phyloP scores from a whole-genome alignment of 2,329 filamentous ascomycete genomes.

The Beauveria scarabaeidicola region DNA sequence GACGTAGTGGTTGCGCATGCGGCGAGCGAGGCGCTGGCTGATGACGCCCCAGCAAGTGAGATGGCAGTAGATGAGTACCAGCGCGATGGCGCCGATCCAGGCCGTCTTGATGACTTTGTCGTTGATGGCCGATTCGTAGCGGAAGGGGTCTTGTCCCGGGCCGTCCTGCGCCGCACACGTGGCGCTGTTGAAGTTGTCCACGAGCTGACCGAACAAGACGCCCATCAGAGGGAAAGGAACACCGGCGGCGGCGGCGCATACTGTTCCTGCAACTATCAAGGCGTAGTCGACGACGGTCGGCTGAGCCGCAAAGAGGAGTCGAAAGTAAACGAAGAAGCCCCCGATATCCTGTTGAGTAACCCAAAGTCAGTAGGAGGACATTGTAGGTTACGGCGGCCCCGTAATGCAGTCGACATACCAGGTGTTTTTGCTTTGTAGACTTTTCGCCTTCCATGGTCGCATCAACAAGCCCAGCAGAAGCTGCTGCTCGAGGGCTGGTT shows the following conservation, averaged over 20 bases:
- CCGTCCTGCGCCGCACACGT: slow-evolving; percentile 30
- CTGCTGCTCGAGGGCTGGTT: background rate
- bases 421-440: too few species aligned
- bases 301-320: slow-evolving; percentile 29
- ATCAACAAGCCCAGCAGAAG: background rate
- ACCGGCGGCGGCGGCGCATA: slow-evolving; percentile 41
- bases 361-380: background rate
- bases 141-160: slow-evolving; percentile 11
- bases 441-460: background rate
- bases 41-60: slow-evolving; percentile 51
- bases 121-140: slow-evolving; percentile 28
- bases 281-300: slow-evolving; percentile 25
- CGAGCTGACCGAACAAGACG: slow-evolving; percentile 48
- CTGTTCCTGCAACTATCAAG: slow-evolving; percentile 23
- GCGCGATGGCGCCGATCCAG: slow-evolving; percentile 50
- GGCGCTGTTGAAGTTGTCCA: slow-evolving; percentile 45
- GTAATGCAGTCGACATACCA: background rate
- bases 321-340: slow-evolving; percentile 24
- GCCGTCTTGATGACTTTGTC: slow-evolving; percentile 47
- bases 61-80: slow-evolving; percentile 51
- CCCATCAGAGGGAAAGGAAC: slow-evolving; percentile 49
- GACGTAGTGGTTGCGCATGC: slow-evolving; percentile 49
- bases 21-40: slow-evolving; percentile 49
- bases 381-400: background rate
- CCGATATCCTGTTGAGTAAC: slow-evolving; percentile 21